A percentile compares a stretch with the other conserved stretches of the same genome.
These are phyloP conservation scores for Ceratorhiza oryzae-sativae DNA, from an alignment of 1,284 basidiomycete genomes.

Conservation along the genomic window DNA sequence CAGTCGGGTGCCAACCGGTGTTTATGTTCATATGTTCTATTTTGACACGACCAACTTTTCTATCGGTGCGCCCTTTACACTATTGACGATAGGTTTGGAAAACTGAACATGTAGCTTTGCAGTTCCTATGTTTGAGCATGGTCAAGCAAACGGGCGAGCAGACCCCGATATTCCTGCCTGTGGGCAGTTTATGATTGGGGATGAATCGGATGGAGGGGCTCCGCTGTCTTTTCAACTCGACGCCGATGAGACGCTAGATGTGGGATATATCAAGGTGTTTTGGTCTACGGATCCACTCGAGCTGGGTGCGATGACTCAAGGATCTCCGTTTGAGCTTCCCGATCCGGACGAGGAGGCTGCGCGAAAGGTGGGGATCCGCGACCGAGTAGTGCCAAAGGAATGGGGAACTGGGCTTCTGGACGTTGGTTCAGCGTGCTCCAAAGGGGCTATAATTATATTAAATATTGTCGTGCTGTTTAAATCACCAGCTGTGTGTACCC, in stretches of 20 bases:
- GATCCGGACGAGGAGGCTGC: not conserved
- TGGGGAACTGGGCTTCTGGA: conserved; percentile 29
- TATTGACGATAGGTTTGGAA: not conserved
- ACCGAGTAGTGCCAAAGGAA: not conserved
- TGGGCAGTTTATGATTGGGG: conserved; percentile 13
- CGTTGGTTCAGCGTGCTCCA: conserved; percentile 9
- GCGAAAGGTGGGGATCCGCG: not conserved
- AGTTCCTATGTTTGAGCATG: conserved; percentile 9
- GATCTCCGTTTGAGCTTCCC: not conserved
- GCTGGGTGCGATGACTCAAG: conserved; percentile 7
- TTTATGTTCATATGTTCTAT: conserved; percentile 59
- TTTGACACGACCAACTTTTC: conserved; percentile 58
- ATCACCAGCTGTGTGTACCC: no score
- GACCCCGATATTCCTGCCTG: conserved; percentile 14
- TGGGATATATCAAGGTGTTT: conserved; percentile 34
- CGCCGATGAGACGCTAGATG: not conserved
- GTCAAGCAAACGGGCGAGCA: not conserved
- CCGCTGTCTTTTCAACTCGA: conserved; percentile 11
- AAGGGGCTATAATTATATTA: not conserved
- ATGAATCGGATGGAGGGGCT: not conserved
- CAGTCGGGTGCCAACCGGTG: conserved; percentile 54
- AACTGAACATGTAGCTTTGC: not conserved
- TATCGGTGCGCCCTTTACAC: conserved; percentile 48
- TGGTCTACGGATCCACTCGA: conserved; percentile 35
- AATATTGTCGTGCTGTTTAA: no score